Evolutionary conservation across 2,329 filamentous ascomycete species (phyloP), one percentile per base, ranked within the genome.

Genomic region (Aspergillus glaucus): DNA sequence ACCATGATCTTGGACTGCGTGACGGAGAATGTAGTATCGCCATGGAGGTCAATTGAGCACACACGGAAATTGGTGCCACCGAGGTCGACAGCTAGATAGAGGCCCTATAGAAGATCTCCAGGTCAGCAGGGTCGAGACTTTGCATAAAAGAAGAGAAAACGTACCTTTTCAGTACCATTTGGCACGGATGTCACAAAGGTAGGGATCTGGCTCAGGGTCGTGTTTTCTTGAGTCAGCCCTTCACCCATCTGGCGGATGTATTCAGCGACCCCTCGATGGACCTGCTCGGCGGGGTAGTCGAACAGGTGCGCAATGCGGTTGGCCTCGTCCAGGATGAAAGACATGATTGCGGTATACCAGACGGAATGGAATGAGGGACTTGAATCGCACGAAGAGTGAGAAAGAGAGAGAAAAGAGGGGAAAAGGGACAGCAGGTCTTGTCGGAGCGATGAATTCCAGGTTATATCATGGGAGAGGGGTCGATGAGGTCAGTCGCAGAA

Each of bases 31-130:
- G 90, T 96, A 61, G 86, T 91, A 74, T 97, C 89, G 63, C 93
- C 93, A 66, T 95, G 91, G 52, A 98, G 79, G 60, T 88, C 81
- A 63, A 98, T 87, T 40, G 92, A 96, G 75, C 93, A 98, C 63
- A 98, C 93, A 60, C 93, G 87, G 73, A 97, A 95, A 75, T 98
- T 98, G 56, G 93, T 98, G 61, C 93, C 93, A 54, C 93, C 93
- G n/a, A 98, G 80, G 65, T 98, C 93, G 56, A 98, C 91, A 36
- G 93, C 92, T 65, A 98, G 84, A 73, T 96, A 98, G 36, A 96
- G 78, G 43, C 93, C 93, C 89, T 94, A 60, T n/a, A 50, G 42
- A 59, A 49, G 47, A 36, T 6, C 9, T 19, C 24, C 19, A 24
- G 22, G 43, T 22, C 19, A 34, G 39, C 43, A 42, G 15, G 40